These are phyloP conservation scores for Macadamia tetraphylla DNA, from an alignment of 164 flowering plant genomes.

Conservation along the genomic window DNA sequence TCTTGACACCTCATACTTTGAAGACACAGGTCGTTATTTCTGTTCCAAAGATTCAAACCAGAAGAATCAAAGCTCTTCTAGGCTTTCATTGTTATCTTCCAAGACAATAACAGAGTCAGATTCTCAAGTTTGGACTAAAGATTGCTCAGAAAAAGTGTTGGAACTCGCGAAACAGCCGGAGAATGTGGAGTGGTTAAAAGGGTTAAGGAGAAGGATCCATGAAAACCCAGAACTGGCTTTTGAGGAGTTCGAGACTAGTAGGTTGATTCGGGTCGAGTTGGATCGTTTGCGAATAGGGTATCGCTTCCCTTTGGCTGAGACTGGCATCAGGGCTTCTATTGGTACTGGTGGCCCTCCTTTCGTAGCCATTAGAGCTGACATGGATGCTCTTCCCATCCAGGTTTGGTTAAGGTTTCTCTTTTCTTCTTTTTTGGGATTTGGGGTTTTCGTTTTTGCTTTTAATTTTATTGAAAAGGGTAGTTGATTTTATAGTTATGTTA, in stretches of 20 bases:
- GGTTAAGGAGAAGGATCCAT: conserved; percentile 60
- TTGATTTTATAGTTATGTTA: too few relatives aligned
- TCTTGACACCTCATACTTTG: background rate
- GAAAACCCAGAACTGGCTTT: conserved; percentile 77
- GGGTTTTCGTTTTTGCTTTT: too few relatives aligned
- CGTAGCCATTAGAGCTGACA: conserved; percentile 83
- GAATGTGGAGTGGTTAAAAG: conserved; percentile 44
- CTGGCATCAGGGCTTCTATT: conserved; percentile 60
- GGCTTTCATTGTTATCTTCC: background rate
- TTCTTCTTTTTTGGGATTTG: background rate
- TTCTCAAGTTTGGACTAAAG: background rate
- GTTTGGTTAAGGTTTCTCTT: conserved; percentile 18
- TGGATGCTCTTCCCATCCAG: conserved; percentile 97
- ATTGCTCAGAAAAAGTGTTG: conserved; percentile 28
- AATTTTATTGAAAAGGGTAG: too few relatives aligned
- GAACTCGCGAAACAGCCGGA: conserved; percentile 37
- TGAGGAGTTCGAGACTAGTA: conserved; percentile 55
- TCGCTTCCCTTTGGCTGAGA: conserved; percentile 47
- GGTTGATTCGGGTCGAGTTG: conserved; percentile 50
- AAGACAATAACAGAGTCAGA: background rate
- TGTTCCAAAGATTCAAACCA: background rate
- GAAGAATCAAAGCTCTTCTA: background rate
- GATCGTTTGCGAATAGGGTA: conserved; percentile 49
- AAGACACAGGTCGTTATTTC: background rate
- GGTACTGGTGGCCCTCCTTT: conserved; percentile 78